Conservation (phyloP, 768 basidiomycete genomes). For the Russula sp. region DNA sequence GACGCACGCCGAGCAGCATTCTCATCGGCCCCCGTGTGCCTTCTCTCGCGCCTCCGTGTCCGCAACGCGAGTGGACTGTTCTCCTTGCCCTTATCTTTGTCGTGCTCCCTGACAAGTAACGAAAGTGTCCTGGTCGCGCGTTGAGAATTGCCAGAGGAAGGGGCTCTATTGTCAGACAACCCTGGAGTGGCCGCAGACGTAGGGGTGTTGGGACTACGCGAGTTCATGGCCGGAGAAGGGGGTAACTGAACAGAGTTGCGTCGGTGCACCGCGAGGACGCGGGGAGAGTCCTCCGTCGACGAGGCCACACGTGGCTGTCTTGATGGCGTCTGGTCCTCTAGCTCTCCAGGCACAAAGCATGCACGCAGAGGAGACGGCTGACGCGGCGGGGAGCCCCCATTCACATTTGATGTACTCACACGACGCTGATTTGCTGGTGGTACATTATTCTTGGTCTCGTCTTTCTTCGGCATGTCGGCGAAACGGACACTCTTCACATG, state of each 20-base stretch:
- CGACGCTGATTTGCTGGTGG: background rate
- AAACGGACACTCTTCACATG: slow-evolving; percentile 24
- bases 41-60: slow-evolving; percentile 6
- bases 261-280: background rate
- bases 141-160: slow-evolving; percentile 7
- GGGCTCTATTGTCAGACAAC: background rate
- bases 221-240: background rate
- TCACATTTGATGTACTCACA: background rate
- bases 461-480: slow-evolving; percentile 15
- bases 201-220: background rate
- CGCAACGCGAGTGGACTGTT: slow-evolving; percentile 15
- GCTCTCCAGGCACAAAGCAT: slow-evolving; percentile 2
- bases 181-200: background rate
- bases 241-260: background rate
- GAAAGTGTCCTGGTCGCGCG: slow-evolving; percentile 15
- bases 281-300: background rate
- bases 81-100: slow-evolving; percentile 19
- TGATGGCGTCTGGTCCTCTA: background rate
- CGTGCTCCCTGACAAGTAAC: slow-evolving; percentile 11
- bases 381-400: slow-evolving; percentile 3
- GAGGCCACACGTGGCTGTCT: background rate
- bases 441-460: background rate
- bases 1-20: slow-evolving; percentile 19
- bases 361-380: slow-evolving; percentile 20
- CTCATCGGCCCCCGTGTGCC: slow-evolving; percentile 14